Evolutionary conservation across 805 yeast genomes (phyloP).

Genomic region (Scheffersomyces amazonensis): DNA sequence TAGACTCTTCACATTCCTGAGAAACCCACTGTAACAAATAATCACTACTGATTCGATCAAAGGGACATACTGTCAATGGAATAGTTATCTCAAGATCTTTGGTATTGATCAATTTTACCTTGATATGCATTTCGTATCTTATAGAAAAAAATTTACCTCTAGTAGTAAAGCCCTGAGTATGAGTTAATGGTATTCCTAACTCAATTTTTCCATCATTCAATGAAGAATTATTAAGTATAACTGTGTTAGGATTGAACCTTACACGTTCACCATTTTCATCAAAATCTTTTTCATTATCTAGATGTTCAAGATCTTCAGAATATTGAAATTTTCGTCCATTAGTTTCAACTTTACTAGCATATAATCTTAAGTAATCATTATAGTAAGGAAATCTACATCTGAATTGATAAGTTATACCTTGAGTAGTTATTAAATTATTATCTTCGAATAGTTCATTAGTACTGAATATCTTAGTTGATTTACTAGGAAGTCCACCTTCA

Average conservation of each 20-base stretch:
- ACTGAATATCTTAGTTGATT: slow-evolving; percentile 40
- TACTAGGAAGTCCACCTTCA: slow-evolving; percentile 48
- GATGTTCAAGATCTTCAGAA: background rate
- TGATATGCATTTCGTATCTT: slow-evolving; percentile 49
- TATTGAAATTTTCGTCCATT: background rate
- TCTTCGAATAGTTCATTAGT: slow-evolving; percentile 24
- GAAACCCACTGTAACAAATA: slow-evolving; percentile 52
- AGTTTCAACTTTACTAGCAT: slow-evolving; percentile 1
- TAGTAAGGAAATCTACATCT: slow-evolving; percentile 28
- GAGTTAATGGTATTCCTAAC: slow-evolving; percentile 43
- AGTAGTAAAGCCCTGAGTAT: slow-evolving; percentile 49
- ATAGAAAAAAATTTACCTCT: slow-evolving; percentile 50
- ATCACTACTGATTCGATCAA: slow-evolving; percentile 44
- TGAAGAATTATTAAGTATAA: slow-evolving; percentile 8
- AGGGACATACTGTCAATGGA: slow-evolving; percentile 56
- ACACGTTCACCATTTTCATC: slow-evolving; percentile 1
- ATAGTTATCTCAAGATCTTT: slow-evolving; percentile 48
- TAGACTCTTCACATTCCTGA: slow-evolving; percentile 49
- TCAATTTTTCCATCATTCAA: slow-evolving; percentile 16
- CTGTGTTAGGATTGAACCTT: background rate
- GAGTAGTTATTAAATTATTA: slow-evolving; percentile 18
- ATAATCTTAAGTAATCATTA: slow-evolving; percentile 33
- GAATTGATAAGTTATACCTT: slow-evolving; percentile 23
- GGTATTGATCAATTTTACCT: slow-evolving; percentile 46
- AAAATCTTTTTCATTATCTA: slow-evolving; percentile 4